Evolutionary conservation across 2,329 filamentous ascomycete genomes (phyloP), one percentile per base, ranked within the genome.

Genomic region (Remersonia thermophila): DNA sequence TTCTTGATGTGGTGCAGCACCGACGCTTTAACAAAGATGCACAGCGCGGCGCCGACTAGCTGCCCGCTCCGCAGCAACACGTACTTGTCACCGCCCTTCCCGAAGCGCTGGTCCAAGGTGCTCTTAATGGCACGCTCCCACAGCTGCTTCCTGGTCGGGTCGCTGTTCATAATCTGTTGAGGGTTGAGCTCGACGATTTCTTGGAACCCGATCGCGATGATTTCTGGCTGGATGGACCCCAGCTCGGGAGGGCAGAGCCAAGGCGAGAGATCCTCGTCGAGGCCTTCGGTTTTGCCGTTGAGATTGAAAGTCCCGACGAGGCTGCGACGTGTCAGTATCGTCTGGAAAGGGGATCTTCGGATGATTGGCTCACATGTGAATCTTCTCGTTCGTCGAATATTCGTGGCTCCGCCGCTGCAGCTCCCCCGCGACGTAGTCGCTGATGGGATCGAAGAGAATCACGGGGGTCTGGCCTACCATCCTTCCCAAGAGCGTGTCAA

Each of bases 161-260:
- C 89, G 41, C 87, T 96, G 46, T 93, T 94, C 86, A 98, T 95
- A 52, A 98, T 96, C 53, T 98, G 91, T 55, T 96, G 89, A 12
- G 93, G 91, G 49, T 85, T 95, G 32, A 98, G 65, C 53, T 94
- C 84, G n/a, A 98, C 91, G 44, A 98, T 96, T 58, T 98, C 91
- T 54, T 98, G 91, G 50, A 98, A 96, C 0, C 85, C 91, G 12
- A 95, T 79, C 7, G 82, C 86, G 35, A 93, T 77, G 27, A 98
- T 83, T 40, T 89, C 83, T 5, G 91, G 87, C 42, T 83, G 76
- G 32, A 73, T 66, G 3, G 74, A 57, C 4, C 73, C 69, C 8
- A 69, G 51, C 27, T 57, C 56, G 3, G 69, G 60, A 0, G 83
- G 83, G 51, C 82, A 86, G 3, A 98, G 64, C 91, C 91, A 98